Evolutionary conservation across 139 green algal species (phyloP).

Genomic region (Micractinium sp.): DNA sequence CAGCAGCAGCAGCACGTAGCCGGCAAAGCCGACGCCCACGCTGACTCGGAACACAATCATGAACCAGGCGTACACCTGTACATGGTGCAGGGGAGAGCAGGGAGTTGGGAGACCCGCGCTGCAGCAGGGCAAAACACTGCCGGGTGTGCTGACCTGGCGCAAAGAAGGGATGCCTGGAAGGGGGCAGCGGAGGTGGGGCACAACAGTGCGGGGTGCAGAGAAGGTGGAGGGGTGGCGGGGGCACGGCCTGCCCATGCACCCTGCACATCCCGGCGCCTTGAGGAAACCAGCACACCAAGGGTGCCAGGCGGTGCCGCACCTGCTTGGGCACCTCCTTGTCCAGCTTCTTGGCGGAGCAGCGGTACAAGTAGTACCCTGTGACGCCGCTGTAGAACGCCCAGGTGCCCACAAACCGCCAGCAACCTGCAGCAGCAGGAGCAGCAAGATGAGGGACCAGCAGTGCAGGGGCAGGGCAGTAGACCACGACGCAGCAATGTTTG

Average conservation of each 20-base stretch:
- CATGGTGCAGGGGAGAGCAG: background rate
- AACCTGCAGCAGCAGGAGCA: conserved; percentile 30
- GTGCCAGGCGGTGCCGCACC: background rate
- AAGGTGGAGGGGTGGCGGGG: background rate
- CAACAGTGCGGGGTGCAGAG: background rate
- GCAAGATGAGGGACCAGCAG: background rate
- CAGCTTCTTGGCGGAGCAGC: conserved; percentile 58
- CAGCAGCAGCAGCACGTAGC: conserved; percentile 78
- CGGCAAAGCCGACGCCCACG: conserved; percentile 64
- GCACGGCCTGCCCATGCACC: background rate
- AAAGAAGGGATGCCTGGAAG: background rate
- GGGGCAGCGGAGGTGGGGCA: too few relatives aligned
- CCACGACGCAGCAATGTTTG: background rate
- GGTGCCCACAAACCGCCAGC: conserved; percentile 79
- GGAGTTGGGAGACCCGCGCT: too few relatives aligned
- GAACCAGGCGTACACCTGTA: conserved; percentile 89
- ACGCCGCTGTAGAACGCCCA: conserved; percentile 74
- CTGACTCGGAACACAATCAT: conserved; percentile 64
- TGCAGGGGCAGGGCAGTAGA: background rate
- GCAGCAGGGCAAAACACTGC: too few relatives aligned
- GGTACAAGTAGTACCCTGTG: conserved; percentile 71
- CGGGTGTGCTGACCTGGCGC: too few relatives aligned
- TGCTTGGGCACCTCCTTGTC: conserved; percentile 61
- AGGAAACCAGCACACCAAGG: background rate
- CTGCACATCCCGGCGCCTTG: background rate